Evolutionary conservation across 2,329 filamentous ascomycete genomes (phyloP).

Genomic region (Curvularia sp.): DNA sequence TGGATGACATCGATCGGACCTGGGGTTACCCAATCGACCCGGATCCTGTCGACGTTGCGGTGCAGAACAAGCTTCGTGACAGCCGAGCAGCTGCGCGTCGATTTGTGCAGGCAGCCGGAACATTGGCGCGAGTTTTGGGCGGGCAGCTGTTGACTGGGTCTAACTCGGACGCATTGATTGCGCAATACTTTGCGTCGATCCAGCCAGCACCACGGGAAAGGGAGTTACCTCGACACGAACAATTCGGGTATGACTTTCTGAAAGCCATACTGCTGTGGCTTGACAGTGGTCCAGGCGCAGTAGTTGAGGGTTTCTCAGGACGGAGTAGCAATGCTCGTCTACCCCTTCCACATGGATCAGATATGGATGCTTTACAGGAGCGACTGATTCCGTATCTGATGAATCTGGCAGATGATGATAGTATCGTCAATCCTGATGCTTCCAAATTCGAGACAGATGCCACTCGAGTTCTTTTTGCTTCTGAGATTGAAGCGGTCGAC

Average conservation of each 20-base stretch:
- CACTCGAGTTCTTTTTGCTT: constrained; percentile 59
- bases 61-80: constrained; percentile 64
- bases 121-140: constrained; percentile 63
- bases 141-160: constrained; percentile 58
- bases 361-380: constrained; percentile 62
- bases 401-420: constrained; percentile 58
- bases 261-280: constrained; percentile 69
- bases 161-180: constrained; percentile 45
- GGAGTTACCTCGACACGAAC: constrained; percentile 50
- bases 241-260: constrained; percentile 70
- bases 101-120: constrained; percentile 69
- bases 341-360: constrained; percentile 60
- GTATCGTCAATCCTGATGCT: constrained; percentile 63
- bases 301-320: constrained; percentile 65
- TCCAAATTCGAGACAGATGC: constrained; percentile 65
- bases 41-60: constrained; percentile 57
- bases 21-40: constrained; percentile 69
- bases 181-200: constrained; percentile 59
- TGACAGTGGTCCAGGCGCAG: constrained; percentile 62
- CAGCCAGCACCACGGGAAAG: constrained; percentile 52
- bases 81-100: constrained; percentile 64
- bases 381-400: constrained; percentile 66
- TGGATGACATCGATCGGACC: constrained; percentile 62
- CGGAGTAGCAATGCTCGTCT: constrained; percentile 55
- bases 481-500: constrained; percentile 62